Conservation (phyloP, 352 stramenopile genomes). For the Plasmopara viticola region DNA sequence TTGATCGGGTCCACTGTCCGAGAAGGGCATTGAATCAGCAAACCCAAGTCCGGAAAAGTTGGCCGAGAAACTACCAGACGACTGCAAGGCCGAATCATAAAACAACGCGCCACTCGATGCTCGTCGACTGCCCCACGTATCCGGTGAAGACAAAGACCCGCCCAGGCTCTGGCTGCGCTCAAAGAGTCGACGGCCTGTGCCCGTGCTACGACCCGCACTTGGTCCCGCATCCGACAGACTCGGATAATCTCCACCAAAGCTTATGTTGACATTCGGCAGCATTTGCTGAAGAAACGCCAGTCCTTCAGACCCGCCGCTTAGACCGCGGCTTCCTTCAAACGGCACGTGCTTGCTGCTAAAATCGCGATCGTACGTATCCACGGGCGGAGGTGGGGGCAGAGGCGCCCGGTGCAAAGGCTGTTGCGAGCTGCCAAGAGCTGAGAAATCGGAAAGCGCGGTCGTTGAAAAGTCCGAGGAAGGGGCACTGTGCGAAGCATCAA, state of each 20-base stretch:
- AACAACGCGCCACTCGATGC: slow-evolving; percentile 28
- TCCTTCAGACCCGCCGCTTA: slow-evolving; percentile 22
- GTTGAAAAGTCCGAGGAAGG: slow-evolving; percentile 26
- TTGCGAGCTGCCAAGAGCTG: slow-evolving; percentile 31
- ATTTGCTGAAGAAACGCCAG: slow-evolving; percentile 83
- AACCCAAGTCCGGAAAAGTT: slow-evolving; percentile 32
- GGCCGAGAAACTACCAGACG: slow-evolving; percentile 24
- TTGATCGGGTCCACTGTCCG: slow-evolving; percentile 23
- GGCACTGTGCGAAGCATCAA: slow-evolving; percentile 14
- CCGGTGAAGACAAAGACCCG: slow-evolving; percentile 12
- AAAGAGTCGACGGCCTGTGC: slow-evolving; percentile 28
- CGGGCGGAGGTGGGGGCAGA: slow-evolving; percentile 18
- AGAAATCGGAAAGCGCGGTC: slow-evolving; percentile 33
- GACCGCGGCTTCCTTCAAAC: slow-evolving; percentile 7
- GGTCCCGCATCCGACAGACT: slow-evolving; percentile 10
- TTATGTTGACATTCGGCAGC: slow-evolving; percentile 86
- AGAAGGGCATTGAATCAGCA: slow-evolving; percentile 19
- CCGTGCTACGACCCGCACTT: slow-evolving; percentile 8
- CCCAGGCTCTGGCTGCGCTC: slow-evolving; percentile 31
- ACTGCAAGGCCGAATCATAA: slow-evolving; percentile 47
- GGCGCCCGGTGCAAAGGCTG: slow-evolving; percentile 11
- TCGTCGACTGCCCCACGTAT: slow-evolving; percentile 19
- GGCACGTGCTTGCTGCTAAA: slow-evolving; percentile 23
- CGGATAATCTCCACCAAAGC: slow-evolving; percentile 67
- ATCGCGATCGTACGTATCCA: slow-evolving; percentile 27